Conservation (phyloP, 352 stramenopile species). For the Globisporangium echinulatum region DNA sequence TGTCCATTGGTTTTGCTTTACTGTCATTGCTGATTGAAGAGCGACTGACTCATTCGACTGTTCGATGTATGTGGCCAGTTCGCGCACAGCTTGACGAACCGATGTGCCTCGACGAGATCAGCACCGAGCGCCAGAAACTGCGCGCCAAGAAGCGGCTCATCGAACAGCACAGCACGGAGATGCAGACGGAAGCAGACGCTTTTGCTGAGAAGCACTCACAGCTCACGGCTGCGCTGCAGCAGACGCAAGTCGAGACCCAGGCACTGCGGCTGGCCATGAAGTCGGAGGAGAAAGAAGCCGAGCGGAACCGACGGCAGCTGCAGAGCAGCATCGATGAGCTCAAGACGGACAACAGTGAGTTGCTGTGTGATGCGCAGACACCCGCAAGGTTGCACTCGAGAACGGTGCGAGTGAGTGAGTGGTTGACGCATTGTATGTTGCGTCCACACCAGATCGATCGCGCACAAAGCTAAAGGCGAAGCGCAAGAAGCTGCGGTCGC, state of each 20-base stretch:
- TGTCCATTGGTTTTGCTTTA: not conserved
- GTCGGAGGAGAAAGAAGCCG: slow-evolving; percentile 30
- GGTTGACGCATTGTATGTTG: not conserved
- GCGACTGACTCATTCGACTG: not conserved
- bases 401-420: not conserved
- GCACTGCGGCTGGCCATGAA: slow-evolving; percentile 25
- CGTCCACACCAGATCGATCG: slow-evolving; percentile 2
- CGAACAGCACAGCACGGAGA: slow-evolving; percentile 30
- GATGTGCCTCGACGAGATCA: slow-evolving; percentile 14
- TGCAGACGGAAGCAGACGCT: slow-evolving; percentile 23
- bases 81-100: slow-evolving; percentile 13
- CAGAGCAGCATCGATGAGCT: slow-evolving; percentile 24
- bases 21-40: not conserved
- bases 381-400: not conserved
- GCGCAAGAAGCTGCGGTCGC: slow-evolving; percentile 33
- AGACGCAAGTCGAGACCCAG: slow-evolving; percentile 17
- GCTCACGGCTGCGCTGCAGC: slow-evolving; percentile 22
- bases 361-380: too few species aligned
- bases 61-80: slow-evolving; percentile 12
- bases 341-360: slow-evolving; percentile 32
- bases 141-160: slow-evolving; percentile 38
- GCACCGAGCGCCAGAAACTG: slow-evolving; percentile 32
- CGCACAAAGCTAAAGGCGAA: slow-evolving; percentile 37
- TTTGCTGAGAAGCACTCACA: slow-evolving; percentile 19
- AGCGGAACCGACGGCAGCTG: slow-evolving; percentile 22